These are phyloP conservation scores for Pyricularia pennisetigena DNA, from an alignment of 2,329 filamentous ascomycete species.

Conservation along the genomic window DNA sequence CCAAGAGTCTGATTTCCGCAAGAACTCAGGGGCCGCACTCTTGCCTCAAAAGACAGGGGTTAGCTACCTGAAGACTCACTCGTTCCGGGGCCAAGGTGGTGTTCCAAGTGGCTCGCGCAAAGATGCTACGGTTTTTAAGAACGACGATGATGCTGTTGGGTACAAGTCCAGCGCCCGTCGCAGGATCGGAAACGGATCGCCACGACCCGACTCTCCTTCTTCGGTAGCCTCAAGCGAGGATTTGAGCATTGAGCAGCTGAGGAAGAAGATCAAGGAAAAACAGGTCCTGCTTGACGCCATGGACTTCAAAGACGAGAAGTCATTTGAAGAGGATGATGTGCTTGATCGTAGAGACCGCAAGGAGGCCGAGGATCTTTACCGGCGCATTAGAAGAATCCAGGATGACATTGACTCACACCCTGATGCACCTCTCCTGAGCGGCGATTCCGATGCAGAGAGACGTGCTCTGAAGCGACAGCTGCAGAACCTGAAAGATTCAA, in stretches of 20 bases:
- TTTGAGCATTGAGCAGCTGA: conserved; percentile 73
- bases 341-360: conserved; percentile 83
- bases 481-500: conserved; percentile 76
- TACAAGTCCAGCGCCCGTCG: conserved; percentile 92
- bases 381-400: conserved; percentile 81
- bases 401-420: conserved; percentile 92
- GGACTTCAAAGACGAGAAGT: conserved; percentile 89
- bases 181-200: conserved; percentile 64
- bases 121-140: conserved; percentile 93
- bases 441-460: conserved; percentile 81
- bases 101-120: conserved; percentile 55
- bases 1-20: conserved; percentile 81
- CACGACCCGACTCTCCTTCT: conserved; percentile 67
- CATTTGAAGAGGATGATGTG: conserved; percentile 81
- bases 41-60: conserved; percentile 96
- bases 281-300: conserved; percentile 91
- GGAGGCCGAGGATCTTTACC: conserved; percentile 89
- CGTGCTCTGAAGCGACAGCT: conserved; percentile 81
- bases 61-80: conserved; percentile 93
- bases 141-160: conserved; percentile 85
- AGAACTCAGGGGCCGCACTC: conserved; percentile 79
- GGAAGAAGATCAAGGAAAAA: conserved; percentile 88
- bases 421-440: conserved; percentile 57
- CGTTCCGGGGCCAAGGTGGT: conserved; percentile 61
- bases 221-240: conserved; percentile 69